phyloP scores from a whole-genome alignment of 805 yeast species.

The Cyberlindnera nakhonratchasimensis region DNA sequence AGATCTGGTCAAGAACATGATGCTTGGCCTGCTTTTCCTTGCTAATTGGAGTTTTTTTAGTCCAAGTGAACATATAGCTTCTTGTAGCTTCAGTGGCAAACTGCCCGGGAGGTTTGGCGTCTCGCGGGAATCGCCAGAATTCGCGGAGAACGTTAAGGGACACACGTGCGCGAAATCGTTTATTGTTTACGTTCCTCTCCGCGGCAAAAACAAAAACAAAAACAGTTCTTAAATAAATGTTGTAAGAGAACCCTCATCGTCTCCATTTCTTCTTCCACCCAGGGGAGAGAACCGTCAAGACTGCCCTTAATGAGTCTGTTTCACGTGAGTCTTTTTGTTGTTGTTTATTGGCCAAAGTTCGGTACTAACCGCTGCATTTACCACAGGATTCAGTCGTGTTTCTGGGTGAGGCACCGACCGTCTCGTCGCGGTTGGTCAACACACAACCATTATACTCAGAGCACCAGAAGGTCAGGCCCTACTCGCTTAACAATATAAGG shows the following conservation, averaged over 20 bases:
- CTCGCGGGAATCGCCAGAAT: conserved; percentile 1
- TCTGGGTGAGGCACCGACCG: conserved; percentile 20
- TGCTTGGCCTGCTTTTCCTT: too few relatives aligned
- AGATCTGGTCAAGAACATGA: conserved; percentile 97
- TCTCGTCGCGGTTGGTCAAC: conserved; percentile 31
- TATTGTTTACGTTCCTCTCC: conserved; percentile 3
- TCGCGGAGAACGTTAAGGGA: conserved; percentile 1
- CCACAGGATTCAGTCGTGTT: conserved; percentile 28
- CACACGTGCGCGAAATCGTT: conserved; percentile 8
- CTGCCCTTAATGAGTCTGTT: conserved; percentile 2
- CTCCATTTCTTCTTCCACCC: too few relatives aligned
- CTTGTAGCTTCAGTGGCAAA: conserved; percentile 7
- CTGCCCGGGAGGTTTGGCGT: neutral
- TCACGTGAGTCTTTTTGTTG: conserved; percentile 3
- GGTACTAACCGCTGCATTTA: conserved; percentile 3
- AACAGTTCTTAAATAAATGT: neutral
- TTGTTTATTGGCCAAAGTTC: too few relatives aligned
- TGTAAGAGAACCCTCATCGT: neutral
- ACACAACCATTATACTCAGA: conserved; percentile 33
- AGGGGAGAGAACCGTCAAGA: neutral
- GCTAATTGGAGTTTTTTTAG: too few relatives aligned
- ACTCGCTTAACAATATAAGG: conserved; percentile 44
- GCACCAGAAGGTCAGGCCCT: conserved; percentile 36
- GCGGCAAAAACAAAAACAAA: neutral
- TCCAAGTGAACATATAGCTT: too few relatives aligned